These are phyloP conservation scores for Paspalum notatum DNA, from an alignment of 176 grass and related monocot genomes.

Conservation along the genomic window DNA sequence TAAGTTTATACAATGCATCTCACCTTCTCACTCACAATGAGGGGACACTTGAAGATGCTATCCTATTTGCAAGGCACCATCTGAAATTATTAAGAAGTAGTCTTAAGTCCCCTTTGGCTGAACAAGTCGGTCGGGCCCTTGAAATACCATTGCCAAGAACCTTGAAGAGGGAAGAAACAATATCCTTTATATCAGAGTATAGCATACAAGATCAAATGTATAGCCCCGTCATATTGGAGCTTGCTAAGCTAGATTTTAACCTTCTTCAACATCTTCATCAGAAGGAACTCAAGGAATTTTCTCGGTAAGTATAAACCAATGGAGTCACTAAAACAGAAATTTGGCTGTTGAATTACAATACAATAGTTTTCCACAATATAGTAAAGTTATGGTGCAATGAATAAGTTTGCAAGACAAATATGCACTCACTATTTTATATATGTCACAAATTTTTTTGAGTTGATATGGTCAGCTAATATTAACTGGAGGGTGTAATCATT, in stretches of 20 bases:
- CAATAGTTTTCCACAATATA: neutral
- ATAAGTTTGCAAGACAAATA: neutral
- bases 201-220: neutral
- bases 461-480: too few species aligned
- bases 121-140: slow-evolving; percentile 33
- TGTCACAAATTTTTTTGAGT: too few species aligned
- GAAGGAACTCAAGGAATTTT: slow-evolving; percentile 26
- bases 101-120: neutral
- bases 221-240: slow-evolving; percentile 14
- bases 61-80: neutral
- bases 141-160: slow-evolving; percentile 18
- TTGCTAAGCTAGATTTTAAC: slow-evolving; percentile 44
- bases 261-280: slow-evolving; percentile 10
- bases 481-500: neutral
- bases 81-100: neutral
- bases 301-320: too few species aligned
- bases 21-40: slow-evolving; percentile 1
- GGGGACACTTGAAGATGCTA: neutral
- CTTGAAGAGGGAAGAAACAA: neutral
- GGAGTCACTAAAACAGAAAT: too few species aligned
- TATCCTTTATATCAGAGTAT: slow-evolving; percentile 21
- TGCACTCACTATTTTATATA: neutral
- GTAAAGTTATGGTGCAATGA: neutral
- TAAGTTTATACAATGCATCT: slow-evolving; percentile 41
- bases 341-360: neutral